Evolutionary conservation across 768 basidiomycete genomes (phyloP).

Genomic region (Auriscalpium microsporum): DNA sequence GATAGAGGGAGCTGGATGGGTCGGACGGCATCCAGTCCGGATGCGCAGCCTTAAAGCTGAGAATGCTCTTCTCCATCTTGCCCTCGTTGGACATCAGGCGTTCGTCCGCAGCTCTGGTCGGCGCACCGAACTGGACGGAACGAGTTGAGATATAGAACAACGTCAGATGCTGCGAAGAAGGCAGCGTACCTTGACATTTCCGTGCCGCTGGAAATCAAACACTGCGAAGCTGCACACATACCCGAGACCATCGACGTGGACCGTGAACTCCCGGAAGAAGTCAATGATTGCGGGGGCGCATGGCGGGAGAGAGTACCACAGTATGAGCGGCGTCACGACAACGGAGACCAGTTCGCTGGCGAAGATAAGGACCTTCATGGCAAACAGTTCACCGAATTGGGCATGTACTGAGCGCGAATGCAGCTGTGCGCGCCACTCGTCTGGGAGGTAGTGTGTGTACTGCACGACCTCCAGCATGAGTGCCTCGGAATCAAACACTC

Average conservation of each 20-base stretch:
- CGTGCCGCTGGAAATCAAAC: slow-evolving; percentile 94
- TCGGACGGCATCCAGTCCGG: slow-evolving; percentile 94
- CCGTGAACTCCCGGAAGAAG: slow-evolving; percentile 96
- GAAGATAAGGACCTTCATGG: slow-evolving; percentile 87
- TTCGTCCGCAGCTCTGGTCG: slow-evolving; percentile 55
- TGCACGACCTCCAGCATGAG: slow-evolving; percentile 88
- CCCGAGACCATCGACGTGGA: slow-evolving; percentile 93
- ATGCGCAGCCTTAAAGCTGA: slow-evolving; percentile 93
- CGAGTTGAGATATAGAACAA: too few species aligned
- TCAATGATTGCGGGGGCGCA: slow-evolving; percentile 91
- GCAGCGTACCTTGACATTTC: slow-evolving; percentile 70
- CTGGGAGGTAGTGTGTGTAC: slow-evolving; percentile 94
- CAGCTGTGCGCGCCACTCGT: slow-evolving; percentile 80
- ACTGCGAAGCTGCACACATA: slow-evolving; percentile 98
- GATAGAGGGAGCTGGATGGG: slow-evolving; percentile 83
- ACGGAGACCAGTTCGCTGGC: slow-evolving; percentile 85
- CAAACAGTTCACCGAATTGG: slow-evolving; percentile 87
- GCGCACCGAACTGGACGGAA: slow-evolving; percentile 69
- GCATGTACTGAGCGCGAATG: slow-evolving; percentile 91
- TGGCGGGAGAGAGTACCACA: slow-evolving; percentile 85
- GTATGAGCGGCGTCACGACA: slow-evolving; percentile 85
- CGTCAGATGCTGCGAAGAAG: not conserved
- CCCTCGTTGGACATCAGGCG: slow-evolving; percentile 82
- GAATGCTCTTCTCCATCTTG: slow-evolving; percentile 98
- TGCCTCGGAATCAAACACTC: slow-evolving; percentile 88